phyloP scores from a whole-genome alignment of 345 rosid species.

The Nasturtium officinale region DNA sequence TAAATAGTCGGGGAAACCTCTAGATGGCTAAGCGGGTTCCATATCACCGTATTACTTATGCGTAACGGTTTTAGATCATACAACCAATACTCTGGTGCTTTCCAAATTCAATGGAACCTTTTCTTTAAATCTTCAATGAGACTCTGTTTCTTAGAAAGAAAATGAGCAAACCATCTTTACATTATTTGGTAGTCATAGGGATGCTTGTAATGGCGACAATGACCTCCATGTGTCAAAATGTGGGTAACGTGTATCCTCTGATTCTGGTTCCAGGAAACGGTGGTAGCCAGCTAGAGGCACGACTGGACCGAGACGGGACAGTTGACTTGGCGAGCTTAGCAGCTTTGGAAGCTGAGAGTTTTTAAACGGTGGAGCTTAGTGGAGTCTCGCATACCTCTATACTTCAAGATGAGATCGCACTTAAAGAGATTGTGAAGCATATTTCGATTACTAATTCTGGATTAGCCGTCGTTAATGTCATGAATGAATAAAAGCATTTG shows the following conservation, averaged over 20 bases:
- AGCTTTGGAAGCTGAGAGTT: constrained; percentile 58
- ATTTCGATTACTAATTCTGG: constrained; percentile 53
- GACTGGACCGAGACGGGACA: constrained; percentile 79
- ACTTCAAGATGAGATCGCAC: constrained; percentile 53
- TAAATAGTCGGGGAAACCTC: not conserved
- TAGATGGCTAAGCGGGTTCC: not conserved
- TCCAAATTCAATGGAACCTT: not conserved
- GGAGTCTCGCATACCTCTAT: constrained; percentile 68
- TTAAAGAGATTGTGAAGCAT: constrained; percentile 50
- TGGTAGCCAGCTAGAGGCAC: constrained; percentile 81
- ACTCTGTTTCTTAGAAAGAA: constrained; percentile 18
- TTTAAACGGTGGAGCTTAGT: constrained; percentile 48
- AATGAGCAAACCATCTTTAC: constrained; percentile 11
- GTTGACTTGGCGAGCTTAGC: constrained; percentile 69
- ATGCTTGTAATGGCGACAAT: constrained; percentile 38
- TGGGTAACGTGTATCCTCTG: constrained; percentile 60
- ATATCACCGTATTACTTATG: not conserved
- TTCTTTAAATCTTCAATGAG: constrained; percentile 3
- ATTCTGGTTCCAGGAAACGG: constrained; percentile 83
- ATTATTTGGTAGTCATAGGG: not conserved
- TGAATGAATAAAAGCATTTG: not conserved
- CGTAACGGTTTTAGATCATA: not conserved
- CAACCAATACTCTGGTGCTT: constrained; percentile 3
- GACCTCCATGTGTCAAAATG: constrained; percentile 45
- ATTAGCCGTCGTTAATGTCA: not conserved